phyloP scores from a whole-genome alignment of 2,329 filamentous ascomycete species.

The Aspergillus pseudoglaucus region DNA sequence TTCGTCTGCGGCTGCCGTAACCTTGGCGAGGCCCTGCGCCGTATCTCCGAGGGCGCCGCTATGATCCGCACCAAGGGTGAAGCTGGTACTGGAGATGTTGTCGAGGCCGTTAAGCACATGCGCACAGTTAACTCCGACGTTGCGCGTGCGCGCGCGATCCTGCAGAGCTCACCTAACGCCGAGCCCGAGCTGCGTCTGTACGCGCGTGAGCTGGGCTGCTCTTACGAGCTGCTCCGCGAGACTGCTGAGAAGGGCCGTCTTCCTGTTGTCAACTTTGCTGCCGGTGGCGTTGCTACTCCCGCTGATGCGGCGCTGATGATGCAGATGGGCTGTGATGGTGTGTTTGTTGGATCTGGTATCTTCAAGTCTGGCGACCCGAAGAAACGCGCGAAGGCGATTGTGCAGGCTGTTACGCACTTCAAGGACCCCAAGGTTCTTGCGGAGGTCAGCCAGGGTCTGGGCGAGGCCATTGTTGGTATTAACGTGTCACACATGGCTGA shows the following conservation, averaged over 20 bases:
- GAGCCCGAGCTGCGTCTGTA: slow-evolving; percentile 71
- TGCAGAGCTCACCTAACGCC: slow-evolving; percentile 32
- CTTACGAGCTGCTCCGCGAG: slow-evolving; percentile 73
- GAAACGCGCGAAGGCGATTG: slow-evolving; percentile 88
- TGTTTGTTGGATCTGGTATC: slow-evolving; percentile 94
- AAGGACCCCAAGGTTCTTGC: slow-evolving; percentile 78
- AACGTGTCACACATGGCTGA: slow-evolving; percentile 74
- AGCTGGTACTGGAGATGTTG: slow-evolving; percentile 92
- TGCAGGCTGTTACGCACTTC: slow-evolving; percentile 87
- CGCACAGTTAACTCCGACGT: slow-evolving; percentile 82
- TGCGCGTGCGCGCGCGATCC: slow-evolving; percentile 57
- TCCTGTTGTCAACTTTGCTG: slow-evolving; percentile 96
- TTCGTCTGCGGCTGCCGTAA: slow-evolving; percentile 97
- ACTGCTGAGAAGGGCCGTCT: slow-evolving; percentile 80
- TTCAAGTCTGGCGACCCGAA: slow-evolving; percentile 93
- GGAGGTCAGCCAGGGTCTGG: slow-evolving; percentile 77
- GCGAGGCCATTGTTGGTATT: slow-evolving; percentile 98
- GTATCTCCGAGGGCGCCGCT: slow-evolving; percentile 87
- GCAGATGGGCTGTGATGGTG: slow-evolving; percentile 96
- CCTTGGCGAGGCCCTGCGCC: slow-evolving; percentile 83
- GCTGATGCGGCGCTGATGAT: slow-evolving; percentile 98
- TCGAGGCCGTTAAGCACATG: slow-evolving; percentile 95
- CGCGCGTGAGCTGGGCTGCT: slow-evolving; percentile 73
- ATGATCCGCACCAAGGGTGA: slow-evolving; percentile 99
- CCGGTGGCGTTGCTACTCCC: slow-evolving; percentile 97